phyloP scores from a whole-genome alignment of 129 eudicot genomes.

The Helichrysum umbraculigerum region DNA sequence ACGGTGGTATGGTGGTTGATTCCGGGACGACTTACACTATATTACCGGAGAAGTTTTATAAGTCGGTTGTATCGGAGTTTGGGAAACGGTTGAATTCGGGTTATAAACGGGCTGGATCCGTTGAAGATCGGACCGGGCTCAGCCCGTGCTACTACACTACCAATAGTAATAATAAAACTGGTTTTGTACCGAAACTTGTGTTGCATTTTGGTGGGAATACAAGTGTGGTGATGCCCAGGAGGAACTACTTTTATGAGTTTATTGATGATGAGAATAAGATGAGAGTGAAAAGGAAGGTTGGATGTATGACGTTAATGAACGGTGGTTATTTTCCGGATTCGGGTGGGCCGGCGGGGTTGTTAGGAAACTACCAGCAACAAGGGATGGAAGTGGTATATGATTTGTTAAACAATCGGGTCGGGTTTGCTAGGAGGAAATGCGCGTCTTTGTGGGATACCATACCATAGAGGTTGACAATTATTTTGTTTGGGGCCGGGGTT shows the following conservation, averaged over 20 bases:
- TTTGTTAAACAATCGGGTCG: conserved; percentile 75
- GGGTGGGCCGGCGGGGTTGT: conserved; percentile 81
- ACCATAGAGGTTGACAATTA: background rate
- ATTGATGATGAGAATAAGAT: conserved; percentile 41
- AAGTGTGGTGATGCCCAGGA: conserved; percentile 71
- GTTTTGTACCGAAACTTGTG: conserved; percentile 52
- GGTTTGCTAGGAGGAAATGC: conserved; percentile 81
- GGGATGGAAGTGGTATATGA: conserved; percentile 97
- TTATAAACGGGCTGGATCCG: conserved; percentile 48
- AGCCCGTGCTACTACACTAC: conserved; percentile 67
- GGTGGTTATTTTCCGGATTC: conserved; percentile 77
- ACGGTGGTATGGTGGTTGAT: conserved; percentile 98
- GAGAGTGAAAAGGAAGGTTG: conserved; percentile 53
- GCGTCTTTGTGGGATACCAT: conserved; percentile 67
- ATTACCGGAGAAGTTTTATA: conserved; percentile 54
- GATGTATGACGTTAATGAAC: conserved; percentile 91
- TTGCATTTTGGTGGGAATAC: conserved; percentile 84
- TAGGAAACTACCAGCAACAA: conserved; percentile 91
- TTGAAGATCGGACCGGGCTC: conserved; percentile 66
- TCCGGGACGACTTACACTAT: conserved; percentile 90
- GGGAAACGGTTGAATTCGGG: conserved; percentile 33
- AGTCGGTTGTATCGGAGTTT: conserved; percentile 53
- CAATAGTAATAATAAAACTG: background rate
- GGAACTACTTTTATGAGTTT: conserved; percentile 79
- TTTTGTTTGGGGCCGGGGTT: background rate